Conservation (phyloP, 2,329 filamentous ascomycete species). For the Raffaelea ambrosiae region DNA sequence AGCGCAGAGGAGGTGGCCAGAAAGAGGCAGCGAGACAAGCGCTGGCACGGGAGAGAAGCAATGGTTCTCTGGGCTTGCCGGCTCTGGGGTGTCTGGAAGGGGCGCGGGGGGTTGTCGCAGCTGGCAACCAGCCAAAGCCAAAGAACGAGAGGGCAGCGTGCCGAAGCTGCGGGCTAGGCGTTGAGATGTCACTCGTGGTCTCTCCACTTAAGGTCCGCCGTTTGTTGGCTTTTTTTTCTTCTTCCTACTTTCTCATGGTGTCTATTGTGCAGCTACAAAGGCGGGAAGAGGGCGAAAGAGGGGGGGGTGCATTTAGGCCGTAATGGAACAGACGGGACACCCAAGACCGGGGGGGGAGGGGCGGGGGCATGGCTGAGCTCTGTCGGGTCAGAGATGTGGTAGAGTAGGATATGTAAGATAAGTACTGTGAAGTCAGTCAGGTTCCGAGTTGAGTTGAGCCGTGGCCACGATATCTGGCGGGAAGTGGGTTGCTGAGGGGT, state of each 20-base stretch:
- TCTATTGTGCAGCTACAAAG: not conserved
- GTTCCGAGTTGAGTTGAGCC: too few relatives aligned
- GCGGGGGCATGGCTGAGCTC: not conserved
- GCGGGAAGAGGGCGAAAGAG: not conserved
- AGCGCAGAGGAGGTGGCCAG: not conserved
- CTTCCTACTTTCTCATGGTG: not conserved
- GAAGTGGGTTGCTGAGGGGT: too few relatives aligned
- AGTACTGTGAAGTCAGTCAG: too few relatives aligned
- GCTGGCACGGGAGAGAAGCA: slow-evolving; percentile 1
- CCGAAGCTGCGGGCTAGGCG: slow-evolving; percentile 9
- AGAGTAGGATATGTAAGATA: not conserved
- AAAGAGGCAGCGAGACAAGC: slow-evolving; percentile 9
- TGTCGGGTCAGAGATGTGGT: too few relatives aligned
- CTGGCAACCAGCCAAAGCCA: not conserved
- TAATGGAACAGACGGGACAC: not conserved
- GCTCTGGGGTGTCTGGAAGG: not conserved
- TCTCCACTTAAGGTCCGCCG: slow-evolving; percentile 5
- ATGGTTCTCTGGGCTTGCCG: too few relatives aligned
- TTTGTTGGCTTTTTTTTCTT: not conserved
- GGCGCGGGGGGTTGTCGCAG: slow-evolving; percentile 2
- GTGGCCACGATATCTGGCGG: too few relatives aligned
- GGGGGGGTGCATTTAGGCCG: not conserved
- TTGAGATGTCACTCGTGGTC: slow-evolving; percentile 6
- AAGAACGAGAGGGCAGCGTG: slow-evolving; percentile 4
- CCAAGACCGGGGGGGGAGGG: not conserved